A percentile compares a stretch with the other conserved stretches of the same genome.
These are phyloP conservation scores for Sarocladium oryzae DNA, from an alignment of 2,329 filamentous ascomycete genomes.

Conservation along the genomic window DNA sequence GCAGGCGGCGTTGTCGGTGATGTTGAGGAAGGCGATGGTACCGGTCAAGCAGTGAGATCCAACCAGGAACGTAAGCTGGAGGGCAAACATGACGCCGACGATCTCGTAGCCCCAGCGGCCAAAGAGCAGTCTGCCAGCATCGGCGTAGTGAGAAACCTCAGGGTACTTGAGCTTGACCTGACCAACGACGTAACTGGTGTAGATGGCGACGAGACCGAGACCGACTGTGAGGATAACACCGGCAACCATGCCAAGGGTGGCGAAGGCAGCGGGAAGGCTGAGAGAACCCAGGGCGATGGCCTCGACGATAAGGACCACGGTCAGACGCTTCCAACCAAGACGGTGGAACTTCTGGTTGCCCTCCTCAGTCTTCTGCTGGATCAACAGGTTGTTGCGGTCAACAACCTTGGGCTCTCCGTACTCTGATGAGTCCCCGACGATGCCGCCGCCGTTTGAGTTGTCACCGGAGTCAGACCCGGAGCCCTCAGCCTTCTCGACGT, in stretches of 20 bases:
- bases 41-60: slow-evolving; percentile 68
- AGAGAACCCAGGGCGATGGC: slow-evolving; percentile 49
- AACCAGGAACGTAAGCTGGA: slow-evolving; percentile 64
- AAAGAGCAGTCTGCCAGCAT: slow-evolving; percentile 56
- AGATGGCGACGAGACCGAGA: slow-evolving; percentile 40
- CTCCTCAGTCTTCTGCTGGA: slow-evolving; percentile 21
- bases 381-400: neutral
- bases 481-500: slow-evolving; percentile 5
- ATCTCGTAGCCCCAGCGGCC: slow-evolving; percentile 57
- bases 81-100: slow-evolving; percentile 52
- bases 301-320: slow-evolving; percentile 49
- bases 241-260: slow-evolving; percentile 47
- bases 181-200: slow-evolving; percentile 40
- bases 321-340: slow-evolving; percentile 51
- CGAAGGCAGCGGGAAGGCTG: slow-evolving; percentile 45
- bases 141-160: slow-evolving; percentile 58
- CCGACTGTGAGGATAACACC: slow-evolving; percentile 36
- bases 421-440: slow-evolving; percentile 17
- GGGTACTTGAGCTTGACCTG: slow-evolving; percentile 45
- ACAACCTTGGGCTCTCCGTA: slow-evolving; percentile 18
- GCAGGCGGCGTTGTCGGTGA: slow-evolving; percentile 49
- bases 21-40: slow-evolving; percentile 59
- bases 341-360: slow-evolving; percentile 44
- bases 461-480: neutral
- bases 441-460: neutral